phyloP scores from a whole-genome alignment of 495 filamentous ascomycete genomes.

The Penicillium psychrofluorescens region DNA sequence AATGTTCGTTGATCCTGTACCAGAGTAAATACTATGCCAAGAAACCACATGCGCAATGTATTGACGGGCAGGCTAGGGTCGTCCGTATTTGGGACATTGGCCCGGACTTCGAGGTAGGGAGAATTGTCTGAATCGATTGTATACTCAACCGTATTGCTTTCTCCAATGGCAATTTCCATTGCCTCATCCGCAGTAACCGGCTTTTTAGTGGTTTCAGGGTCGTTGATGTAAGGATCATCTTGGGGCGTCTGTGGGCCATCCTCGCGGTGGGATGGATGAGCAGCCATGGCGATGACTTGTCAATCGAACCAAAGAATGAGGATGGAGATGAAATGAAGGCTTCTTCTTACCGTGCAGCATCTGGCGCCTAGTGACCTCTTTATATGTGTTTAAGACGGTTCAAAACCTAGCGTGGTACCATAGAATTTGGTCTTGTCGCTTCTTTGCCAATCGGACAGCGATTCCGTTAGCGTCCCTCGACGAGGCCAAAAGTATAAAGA shows the following conservation, averaged over 20 bases:
- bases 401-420: too few species aligned
- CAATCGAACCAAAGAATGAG: slow-evolving; percentile 41
- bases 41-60: slow-evolving; percentile 57
- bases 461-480: too few species aligned
- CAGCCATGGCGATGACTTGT: slow-evolving; percentile 50
- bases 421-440: too few species aligned
- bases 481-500: too few species aligned
- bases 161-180: slow-evolving; percentile 9
- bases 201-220: slow-evolving; percentile 2
- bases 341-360: too few species aligned
- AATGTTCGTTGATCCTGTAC: slow-evolving; percentile 24
- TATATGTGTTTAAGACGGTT: too few species aligned
- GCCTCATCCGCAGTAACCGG: slow-evolving; percentile 5
- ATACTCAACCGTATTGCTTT: slow-evolving; percentile 4
- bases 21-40: slow-evolving; percentile 51
- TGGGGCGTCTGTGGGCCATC: slow-evolving; percentile 4
- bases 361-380: too few species aligned
- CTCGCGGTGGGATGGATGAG: slow-evolving; percentile 34
- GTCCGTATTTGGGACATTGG: slow-evolving; percentile 32
- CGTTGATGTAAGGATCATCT: not conserved
- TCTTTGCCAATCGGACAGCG: too few species aligned
- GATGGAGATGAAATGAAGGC: slow-evolving; percentile 4
- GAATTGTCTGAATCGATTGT: slow-evolving; percentile 21
- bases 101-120: slow-evolving; percentile 40
- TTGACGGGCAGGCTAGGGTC: slow-evolving; percentile 54